A percentile compares a stretch with the other conserved stretches of the same genome.
Conservation (phyloP, 331 rosid species). For the Quercus phellos region DNA sequence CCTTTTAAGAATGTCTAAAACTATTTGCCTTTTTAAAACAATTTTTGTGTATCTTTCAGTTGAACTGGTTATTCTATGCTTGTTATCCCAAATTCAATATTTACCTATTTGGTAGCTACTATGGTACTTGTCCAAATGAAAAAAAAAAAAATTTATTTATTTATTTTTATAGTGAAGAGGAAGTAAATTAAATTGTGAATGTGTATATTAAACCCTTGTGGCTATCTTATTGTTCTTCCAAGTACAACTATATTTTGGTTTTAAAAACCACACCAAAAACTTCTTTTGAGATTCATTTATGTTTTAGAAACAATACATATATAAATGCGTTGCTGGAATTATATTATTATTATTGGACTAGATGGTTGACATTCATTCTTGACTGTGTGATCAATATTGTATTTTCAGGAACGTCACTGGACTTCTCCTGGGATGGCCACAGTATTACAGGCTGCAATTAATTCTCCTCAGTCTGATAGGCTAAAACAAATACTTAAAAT, state of each 20-base stretch:
- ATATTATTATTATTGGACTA: not conserved
- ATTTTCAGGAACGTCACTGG: constrained; percentile 92
- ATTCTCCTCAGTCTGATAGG: constrained; percentile 72
- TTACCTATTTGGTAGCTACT: not conserved
- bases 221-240: not conserved
- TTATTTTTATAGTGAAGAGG: not conserved
- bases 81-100: not conserved
- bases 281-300: not conserved
- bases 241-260: not conserved
- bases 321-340: not conserved
- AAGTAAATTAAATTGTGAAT: not conserved
- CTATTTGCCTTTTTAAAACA: no score
- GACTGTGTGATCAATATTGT: constrained; percentile 18
- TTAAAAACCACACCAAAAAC: not conserved
- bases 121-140: not conserved
- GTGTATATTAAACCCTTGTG: not conserved
- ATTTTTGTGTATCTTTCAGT: not conserved
- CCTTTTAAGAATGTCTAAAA: no score
- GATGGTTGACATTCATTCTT: constrained; percentile 10
- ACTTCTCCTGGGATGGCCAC: constrained; percentile 79
- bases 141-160: not conserved
- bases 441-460: constrained; percentile 54
- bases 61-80: not conserved
- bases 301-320: not conserved
- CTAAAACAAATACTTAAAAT: constrained; percentile 61